A percentile compares a stretch with the other conserved stretches of the same genome.
Evolutionary conservation across 768 basidiomycete species (phyloP).

Genomic region (Amanita phalloides): DNA sequence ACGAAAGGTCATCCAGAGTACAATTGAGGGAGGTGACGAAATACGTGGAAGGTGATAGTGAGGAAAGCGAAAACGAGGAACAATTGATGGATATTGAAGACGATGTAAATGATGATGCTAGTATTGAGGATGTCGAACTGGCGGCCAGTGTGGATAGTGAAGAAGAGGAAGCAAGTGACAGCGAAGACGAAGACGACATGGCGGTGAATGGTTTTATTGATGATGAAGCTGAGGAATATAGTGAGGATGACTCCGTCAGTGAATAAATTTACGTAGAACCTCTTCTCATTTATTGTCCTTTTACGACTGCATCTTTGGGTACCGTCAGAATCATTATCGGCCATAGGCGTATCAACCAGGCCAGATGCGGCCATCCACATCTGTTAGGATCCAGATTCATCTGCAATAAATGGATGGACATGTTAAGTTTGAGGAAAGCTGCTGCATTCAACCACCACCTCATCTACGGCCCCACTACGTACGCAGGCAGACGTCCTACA

Average conservation of each 20-base stretch:
- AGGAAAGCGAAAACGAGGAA: constrained; percentile 36
- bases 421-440: constrained; percentile 6
- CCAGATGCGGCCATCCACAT: background rate
- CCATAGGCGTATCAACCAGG: background rate
- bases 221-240: constrained; percentile 51
- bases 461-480: constrained; percentile 33
- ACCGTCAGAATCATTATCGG: background rate
- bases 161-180: constrained; percentile 31
- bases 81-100: constrained; percentile 48
- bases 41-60: constrained; percentile 79
- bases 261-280: constrained; percentile 22
- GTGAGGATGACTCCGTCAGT: constrained; percentile 43
- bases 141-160: constrained; percentile 48
- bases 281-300: background rate
- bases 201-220: constrained; percentile 45
- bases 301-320: background rate
- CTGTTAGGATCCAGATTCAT: background rate
- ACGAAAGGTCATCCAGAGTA: constrained; percentile 18
- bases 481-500: constrained; percentile 61
- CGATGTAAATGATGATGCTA: constrained; percentile 59
- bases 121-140: constrained; percentile 70
- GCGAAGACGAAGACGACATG: constrained; percentile 28
- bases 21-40: constrained; percentile 29
- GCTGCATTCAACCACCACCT: constrained; percentile 30
- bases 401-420: too few species aligned